A percentile compares a stretch with the other conserved stretches of the same genome.
Evolutionary conservation across 306 rosid genomes (phyloP).

Genomic region (Castanea sativa): DNA sequence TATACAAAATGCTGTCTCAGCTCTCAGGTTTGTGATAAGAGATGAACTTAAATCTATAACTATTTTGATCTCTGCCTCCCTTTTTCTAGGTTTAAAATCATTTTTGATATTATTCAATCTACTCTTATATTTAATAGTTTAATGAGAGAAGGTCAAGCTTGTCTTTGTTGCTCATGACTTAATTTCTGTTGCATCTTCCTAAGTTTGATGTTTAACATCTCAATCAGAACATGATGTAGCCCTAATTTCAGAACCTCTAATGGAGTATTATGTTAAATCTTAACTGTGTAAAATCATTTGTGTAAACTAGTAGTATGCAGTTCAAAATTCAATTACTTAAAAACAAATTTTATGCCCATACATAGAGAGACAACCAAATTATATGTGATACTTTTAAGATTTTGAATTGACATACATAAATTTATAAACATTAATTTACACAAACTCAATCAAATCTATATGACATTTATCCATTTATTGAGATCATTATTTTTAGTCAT

Average conservation of each 20-base stretch:
- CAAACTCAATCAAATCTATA: no score
- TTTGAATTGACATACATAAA: neutral
- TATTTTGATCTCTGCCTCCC: conserved; percentile 4
- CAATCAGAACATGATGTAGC: neutral
- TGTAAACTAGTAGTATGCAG: neutral
- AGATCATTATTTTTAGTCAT: no score
- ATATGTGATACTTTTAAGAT: neutral
- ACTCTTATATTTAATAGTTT: neutral
- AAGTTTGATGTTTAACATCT: neutral
- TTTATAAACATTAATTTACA: neutral
- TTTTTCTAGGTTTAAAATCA: neutral
- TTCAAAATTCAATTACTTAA: neutral
- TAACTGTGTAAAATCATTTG: neutral
- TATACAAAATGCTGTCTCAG: conserved; percentile 88
- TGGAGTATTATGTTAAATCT: neutral
- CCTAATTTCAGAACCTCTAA: neutral
- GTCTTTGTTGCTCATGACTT: neutral
- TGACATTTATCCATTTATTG: no score
- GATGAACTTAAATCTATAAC: conserved; percentile 19
- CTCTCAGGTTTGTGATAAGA: conserved; percentile 69
- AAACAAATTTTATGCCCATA: neutral
- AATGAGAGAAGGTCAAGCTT: neutral
- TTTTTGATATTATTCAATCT: neutral
- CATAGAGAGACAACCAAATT: neutral
- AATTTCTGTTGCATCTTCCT: neutral